Evolutionary conservation across 164 flowering plant species (phyloP).

Genomic region (Chimonanthus salicifolius): DNA sequence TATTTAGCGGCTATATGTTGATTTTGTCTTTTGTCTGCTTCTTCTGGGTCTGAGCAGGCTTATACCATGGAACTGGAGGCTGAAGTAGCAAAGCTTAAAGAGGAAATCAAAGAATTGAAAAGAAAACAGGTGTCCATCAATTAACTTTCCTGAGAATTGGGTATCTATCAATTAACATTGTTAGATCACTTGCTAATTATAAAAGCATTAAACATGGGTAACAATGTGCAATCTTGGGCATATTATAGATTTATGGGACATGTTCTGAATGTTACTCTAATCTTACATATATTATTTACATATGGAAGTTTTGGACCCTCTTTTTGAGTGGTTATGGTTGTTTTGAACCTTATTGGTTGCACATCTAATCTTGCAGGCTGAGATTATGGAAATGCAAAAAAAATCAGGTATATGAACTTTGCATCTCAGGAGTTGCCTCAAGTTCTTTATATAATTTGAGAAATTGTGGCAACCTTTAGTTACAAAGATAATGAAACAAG

Average conservation of each 20-base stretch:
- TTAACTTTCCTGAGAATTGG: neutral
- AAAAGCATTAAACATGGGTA: neutral
- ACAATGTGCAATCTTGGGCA: neutral
- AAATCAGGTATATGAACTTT: slow-evolving; percentile 51
- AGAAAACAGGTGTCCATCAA: slow-evolving; percentile 54
- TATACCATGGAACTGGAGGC: slow-evolving; percentile 94
- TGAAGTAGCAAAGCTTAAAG: slow-evolving; percentile 85
- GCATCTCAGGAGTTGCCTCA: neutral
- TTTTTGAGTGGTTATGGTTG: neutral
- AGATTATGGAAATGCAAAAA: slow-evolving; percentile 63
- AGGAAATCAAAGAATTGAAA: slow-evolving; percentile 63
- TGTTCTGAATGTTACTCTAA: neutral
- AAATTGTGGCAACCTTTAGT: neutral
- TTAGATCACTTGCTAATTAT: neutral
- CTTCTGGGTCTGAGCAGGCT: slow-evolving; percentile 42
- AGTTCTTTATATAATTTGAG: neutral
- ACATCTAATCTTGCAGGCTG: slow-evolving; percentile 47
- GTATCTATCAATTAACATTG: neutral
- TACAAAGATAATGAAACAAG: neutral
- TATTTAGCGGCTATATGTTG: neutral
- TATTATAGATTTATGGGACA: neutral
- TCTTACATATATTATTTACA: neutral
- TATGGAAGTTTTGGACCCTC: neutral
- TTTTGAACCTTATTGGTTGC: neutral
- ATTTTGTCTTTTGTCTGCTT: neutral